phyloP scores from a whole-genome alignment of 202 grass and related monocot genomes.

The Schoenoplectus tabernaemontani region DNA sequence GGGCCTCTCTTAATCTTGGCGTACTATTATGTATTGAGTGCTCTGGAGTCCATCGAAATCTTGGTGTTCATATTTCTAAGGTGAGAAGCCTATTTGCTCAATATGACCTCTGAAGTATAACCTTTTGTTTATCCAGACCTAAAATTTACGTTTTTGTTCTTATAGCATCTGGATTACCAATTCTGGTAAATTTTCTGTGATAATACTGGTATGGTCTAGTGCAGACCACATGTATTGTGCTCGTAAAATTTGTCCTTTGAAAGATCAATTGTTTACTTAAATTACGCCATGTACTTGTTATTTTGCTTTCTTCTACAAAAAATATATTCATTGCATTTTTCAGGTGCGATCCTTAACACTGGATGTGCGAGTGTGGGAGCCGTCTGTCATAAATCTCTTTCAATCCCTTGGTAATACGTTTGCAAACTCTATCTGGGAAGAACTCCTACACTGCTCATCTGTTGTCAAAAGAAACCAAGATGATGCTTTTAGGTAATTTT shows the following conservation, averaged over 20 bases:
- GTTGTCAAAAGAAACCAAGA: constrained; percentile 33
- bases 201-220: background rate
- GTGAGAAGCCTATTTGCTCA: constrained; percentile 25
- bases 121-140: background rate
- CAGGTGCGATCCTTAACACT: constrained; percentile 98
- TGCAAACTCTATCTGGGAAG: constrained; percentile 91
- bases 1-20: constrained; percentile 94
- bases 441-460: constrained; percentile 43
- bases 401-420: constrained; percentile 91
- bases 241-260: background rate
- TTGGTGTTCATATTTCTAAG: constrained; percentile 99
- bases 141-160: background rate
- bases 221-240: background rate
- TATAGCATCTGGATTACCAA: background rate
- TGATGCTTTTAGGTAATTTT: constrained; percentile 52
- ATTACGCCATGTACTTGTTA: background rate
- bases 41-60: constrained; percentile 93
- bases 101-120: background rate
- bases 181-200: background rate
- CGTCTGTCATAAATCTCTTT: constrained; percentile 95
- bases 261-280: background rate
- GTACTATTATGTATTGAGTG: constrained; percentile 94
- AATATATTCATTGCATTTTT: constrained; percentile 9
- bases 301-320: background rate
- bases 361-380: constrained; percentile 97